phyloP scores from a whole-genome alignment of 768 basidiomycete species.

The Phaeolepiota aurea region DNA sequence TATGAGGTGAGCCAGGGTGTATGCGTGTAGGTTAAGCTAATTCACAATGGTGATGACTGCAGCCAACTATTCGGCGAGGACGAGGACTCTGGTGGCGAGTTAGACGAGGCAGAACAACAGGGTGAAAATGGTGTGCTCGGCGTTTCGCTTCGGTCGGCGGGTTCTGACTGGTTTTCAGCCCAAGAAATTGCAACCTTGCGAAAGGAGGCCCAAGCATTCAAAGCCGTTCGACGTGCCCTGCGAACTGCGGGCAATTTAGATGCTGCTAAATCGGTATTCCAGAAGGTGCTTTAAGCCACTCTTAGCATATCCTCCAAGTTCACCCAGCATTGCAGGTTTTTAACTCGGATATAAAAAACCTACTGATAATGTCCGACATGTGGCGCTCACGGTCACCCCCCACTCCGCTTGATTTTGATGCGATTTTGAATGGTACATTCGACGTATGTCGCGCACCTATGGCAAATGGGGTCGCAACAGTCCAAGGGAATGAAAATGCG shows the following conservation, averaged over 20 bases:
- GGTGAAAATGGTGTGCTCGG: constrained; percentile 78
- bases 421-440: constrained; percentile 61
- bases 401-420: constrained; percentile 73
- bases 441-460: constrained; percentile 23
- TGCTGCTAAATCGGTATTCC: constrained; percentile 68
- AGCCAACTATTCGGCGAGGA: constrained; percentile 96
- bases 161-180: constrained; percentile 32
- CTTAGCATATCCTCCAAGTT: neutral
- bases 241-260: constrained; percentile 19
- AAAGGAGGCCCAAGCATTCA: constrained; percentile 85
- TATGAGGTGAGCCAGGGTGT: constrained; percentile 56
- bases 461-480: constrained; percentile 10
- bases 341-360: constrained; percentile 75
- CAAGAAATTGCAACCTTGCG: constrained; percentile 87
- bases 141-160: neutral
- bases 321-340: constrained; percentile 56
- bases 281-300: constrained; percentile 53
- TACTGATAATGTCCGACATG: constrained; percentile 94
- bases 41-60: neutral
- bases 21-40: neutral
- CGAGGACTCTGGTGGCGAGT: constrained; percentile 69
- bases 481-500: constrained; percentile 16
- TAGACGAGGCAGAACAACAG: constrained; percentile 86
- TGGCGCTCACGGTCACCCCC: constrained; percentile 90
- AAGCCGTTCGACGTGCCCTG: constrained; percentile 58